Percentiles rank a stretch among this genome's conserved stretches.
These are phyloP conservation scores for Salix dunnii DNA, from an alignment of 345 rosid genomes.

Conservation along the genomic window DNA sequence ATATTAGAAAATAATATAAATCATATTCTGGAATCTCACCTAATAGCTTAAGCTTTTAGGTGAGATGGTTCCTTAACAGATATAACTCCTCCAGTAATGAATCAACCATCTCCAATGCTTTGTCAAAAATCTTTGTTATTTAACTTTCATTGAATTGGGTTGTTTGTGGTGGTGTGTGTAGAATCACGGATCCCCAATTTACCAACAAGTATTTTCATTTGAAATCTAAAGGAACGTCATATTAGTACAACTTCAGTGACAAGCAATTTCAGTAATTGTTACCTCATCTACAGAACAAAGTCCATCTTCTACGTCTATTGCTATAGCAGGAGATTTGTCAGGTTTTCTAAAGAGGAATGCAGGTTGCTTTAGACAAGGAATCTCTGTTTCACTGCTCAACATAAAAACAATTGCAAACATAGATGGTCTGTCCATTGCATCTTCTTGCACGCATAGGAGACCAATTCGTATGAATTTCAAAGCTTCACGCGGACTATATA, in stretches of 20 bases:
- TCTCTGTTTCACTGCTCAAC: not conserved
- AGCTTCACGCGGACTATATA: not conserved
- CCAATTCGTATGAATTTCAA: slow-evolving; percentile 12
- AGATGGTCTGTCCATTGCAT: not conserved
- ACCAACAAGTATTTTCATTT: no score
- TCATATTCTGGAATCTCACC: no score
- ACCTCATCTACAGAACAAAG: not conserved
- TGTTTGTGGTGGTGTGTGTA: no score
- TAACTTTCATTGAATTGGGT: no score
- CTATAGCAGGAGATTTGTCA: not conserved
- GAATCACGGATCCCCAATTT: no score
- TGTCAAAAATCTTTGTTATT: no score
- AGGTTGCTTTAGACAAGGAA: not conserved
- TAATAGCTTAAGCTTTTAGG: no score
- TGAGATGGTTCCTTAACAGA: no score
- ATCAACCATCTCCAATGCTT: no score
- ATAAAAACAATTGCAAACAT: not conserved
- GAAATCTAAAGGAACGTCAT: no score
- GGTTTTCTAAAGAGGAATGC: not conserved
- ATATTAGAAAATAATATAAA: no score
- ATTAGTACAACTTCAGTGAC: not conserved
- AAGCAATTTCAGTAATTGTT: not conserved
- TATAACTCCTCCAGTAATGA: no score
- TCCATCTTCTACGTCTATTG: not conserved
- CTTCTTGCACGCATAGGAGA: slow-evolving; percentile 3